Percentiles rank a stretch among this genome's conserved stretches.
phyloP scores from a whole-genome alignment of 2,329 filamentous ascomycete genomes.

The Cordyceps pruinosa region DNA sequence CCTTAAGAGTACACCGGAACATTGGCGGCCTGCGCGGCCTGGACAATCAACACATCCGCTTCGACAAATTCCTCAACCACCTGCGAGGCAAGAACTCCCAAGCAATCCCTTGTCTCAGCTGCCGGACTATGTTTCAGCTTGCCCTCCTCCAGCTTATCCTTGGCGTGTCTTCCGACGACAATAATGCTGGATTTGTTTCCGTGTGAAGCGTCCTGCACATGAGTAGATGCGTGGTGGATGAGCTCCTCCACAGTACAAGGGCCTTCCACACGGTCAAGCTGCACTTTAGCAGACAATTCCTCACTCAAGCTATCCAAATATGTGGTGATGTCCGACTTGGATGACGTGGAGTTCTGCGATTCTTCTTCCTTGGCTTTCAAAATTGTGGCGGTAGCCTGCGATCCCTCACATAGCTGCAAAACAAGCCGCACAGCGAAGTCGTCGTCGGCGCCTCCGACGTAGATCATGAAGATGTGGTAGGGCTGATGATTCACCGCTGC shows the following conservation, averaged over 20 bases:
- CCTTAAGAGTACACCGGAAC: neutral
- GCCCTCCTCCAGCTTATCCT: slow-evolving; percentile 16
- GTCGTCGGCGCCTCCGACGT: slow-evolving; percentile 79
- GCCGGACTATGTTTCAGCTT: slow-evolving; percentile 15
- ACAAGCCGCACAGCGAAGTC: slow-evolving; percentile 71
- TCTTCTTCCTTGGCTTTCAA: slow-evolving; percentile 26
- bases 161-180: slow-evolving; percentile 19
- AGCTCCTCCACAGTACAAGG: slow-evolving; percentile 19
- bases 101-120: slow-evolving; percentile 18
- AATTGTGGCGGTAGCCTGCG: slow-evolving; percentile 71
- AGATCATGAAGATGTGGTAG: slow-evolving; percentile 82
- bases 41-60: slow-evolving; percentile 23
- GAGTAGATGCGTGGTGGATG: slow-evolving; percentile 16
- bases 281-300: slow-evolving; percentile 15
- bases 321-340: slow-evolving; percentile 12
- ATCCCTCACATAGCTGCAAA: slow-evolving; percentile 75
- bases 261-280: slow-evolving; percentile 16
- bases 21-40: slow-evolving; percentile 9
- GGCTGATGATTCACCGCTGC: slow-evolving; percentile 58
- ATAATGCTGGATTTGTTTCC: slow-evolving; percentile 17
- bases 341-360: slow-evolving; percentile 1
- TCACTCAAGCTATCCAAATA: slow-evolving; percentile 12
- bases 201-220: neutral
- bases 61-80: slow-evolving; percentile 19
- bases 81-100: slow-evolving; percentile 19